Base-by-base conservation (phyloP, 148 eudicot genomes). In the Fagopyrum esculentum region DNA sequence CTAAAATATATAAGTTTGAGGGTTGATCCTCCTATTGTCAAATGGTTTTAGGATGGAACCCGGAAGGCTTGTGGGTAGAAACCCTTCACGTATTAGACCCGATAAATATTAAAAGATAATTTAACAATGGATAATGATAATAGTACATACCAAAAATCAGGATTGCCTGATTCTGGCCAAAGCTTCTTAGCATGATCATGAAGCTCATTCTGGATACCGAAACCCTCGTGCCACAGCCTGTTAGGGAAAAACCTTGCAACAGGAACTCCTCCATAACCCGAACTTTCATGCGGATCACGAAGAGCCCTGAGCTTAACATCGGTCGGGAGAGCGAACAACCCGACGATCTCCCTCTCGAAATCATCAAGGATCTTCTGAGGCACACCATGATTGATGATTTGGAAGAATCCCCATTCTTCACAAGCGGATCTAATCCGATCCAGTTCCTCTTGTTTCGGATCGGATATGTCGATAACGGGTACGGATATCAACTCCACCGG, bases 171-270 rank as follows among this genome's bases (percentile, higher is more conserved):
- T 48, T 49, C 52, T 5, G 83, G 85, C 77, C 83, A 80, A 55
- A 83, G 81, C 54, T 6, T 59, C 4, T 35, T 64, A 48, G 78
- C 83, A 77, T 80, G 77, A 29, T 72, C 79, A 70, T 60, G 63
- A 10, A 78, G 75, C 15, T 80, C 77, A 2, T 72, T 78, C 51
- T 35, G 45, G 50, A 80, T 54, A 19, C 81, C 48, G 72, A 75
- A 83, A 5, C 85, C 85, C 74, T 83, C 85, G 30, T 77, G 77
- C 85, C 85, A 83, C 79, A 80, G 30, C 10, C 17, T 43, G 76
- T 74, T 77, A 3, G 51, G 29, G n/a, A 35, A 80, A 55, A 77
- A 75, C 46, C 49, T 73, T 16, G 40, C 51, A 9, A 83, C 73
- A 22, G 72, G 56, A 8, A 78, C 77, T 1, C 51, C 52, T 11